Base-by-base conservation (phyloP, 2,329 filamentous ascomycete genomes). In the Apiospora kogelbergensis region DNA sequence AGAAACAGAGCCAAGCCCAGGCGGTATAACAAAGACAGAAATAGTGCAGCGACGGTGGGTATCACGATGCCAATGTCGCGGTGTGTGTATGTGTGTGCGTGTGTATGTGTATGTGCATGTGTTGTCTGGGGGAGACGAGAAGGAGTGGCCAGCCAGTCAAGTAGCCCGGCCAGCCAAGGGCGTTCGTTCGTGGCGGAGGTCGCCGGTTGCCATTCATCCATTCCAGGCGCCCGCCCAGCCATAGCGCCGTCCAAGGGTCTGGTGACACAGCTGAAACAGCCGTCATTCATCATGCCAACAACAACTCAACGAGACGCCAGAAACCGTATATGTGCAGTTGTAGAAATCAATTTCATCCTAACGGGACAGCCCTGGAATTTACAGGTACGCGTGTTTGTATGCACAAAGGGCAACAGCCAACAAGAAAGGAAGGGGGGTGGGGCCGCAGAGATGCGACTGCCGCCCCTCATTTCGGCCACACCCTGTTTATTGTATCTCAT, bases 1-100 rank as follows among this genome's bases (percentile, higher is more conserved):
- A 26, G 20, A 7, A 65, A n/a, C 10, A 45, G n/a, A 42, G 37
- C 5, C 44, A 17, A 6, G 15, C 3, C 6, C 11, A 44, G 37
- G 42, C 22, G 40, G n/a, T 60, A 37, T 11, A 60, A 37, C n/a
- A n/a, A 37, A 37, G n/a, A 17, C 7, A 22, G 30, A 20, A 60
- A 17, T 33, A 20, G 1, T n/a, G 53, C 9, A 37, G 53, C 53
- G 53, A 60, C 53, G 63, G 63, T 42, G 37, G 33, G 63, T 65
- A 65, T 65, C 63, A 65, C 63, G 63, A 65, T 65, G 24, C 4
- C 41, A 44, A 26, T 44, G 63, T 65, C 22, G 63, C 22, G 63
- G 63, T 45, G 53, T 60, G 30, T 24, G 22, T 20, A 15, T 30
- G 30, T 42, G 26, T 33, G 2, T 37, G 10, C 1, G 4, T 42